phyloP scores from a whole-genome alignment of 495 filamentous ascomycete species.

The Podospora pseudocomata region DNA sequence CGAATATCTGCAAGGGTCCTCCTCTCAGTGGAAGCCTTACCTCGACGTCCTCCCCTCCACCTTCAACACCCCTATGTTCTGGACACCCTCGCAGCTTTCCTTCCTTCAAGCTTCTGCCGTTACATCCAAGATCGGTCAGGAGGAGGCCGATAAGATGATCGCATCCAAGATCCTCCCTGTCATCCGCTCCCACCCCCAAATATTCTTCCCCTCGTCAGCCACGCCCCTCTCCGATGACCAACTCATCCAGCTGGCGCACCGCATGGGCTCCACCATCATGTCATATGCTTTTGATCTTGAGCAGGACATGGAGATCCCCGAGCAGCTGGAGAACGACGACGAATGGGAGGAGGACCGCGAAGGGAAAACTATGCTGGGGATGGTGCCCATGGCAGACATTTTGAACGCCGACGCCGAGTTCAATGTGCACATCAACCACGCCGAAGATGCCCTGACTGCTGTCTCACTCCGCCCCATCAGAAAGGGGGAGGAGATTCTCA shows the following conservation, averaged over 20 bases:
- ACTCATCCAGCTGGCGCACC: constrained; percentile 62
- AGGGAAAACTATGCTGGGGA: constrained; percentile 62
- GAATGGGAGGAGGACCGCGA: constrained; percentile 67
- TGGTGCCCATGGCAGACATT: constrained; percentile 91
- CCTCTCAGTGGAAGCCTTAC: constrained; percentile 75
- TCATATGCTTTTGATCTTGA: constrained; percentile 89
- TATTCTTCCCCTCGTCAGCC: constrained; percentile 51
- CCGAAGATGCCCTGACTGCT: constrained; percentile 60
- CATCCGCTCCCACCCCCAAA: constrained; percentile 34
- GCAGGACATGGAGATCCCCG: constrained; percentile 44
- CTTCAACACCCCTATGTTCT: constrained; percentile 91
- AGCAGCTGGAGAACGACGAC: constrained; percentile 51
- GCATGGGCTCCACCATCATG: constrained; percentile 86
- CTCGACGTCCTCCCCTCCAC: constrained; percentile 70
- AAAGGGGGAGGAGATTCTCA: constrained; percentile 77
- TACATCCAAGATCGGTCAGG: constrained; percentile 70
- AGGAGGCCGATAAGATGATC: constrained; percentile 67
- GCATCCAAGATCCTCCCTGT: constrained; percentile 59
- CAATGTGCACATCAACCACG: constrained; percentile 75
- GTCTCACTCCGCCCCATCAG: constrained; percentile 61
- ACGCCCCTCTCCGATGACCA: constrained; percentile 42
- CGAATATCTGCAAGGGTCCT: constrained; percentile 59
- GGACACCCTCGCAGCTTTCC: constrained; percentile 65
- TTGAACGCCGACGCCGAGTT: constrained; percentile 86
- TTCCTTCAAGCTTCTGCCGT: constrained; percentile 77